Conservation (phyloP, 2,329 filamentous ascomycete species). For the Chrysoporthe cubensis region DNA sequence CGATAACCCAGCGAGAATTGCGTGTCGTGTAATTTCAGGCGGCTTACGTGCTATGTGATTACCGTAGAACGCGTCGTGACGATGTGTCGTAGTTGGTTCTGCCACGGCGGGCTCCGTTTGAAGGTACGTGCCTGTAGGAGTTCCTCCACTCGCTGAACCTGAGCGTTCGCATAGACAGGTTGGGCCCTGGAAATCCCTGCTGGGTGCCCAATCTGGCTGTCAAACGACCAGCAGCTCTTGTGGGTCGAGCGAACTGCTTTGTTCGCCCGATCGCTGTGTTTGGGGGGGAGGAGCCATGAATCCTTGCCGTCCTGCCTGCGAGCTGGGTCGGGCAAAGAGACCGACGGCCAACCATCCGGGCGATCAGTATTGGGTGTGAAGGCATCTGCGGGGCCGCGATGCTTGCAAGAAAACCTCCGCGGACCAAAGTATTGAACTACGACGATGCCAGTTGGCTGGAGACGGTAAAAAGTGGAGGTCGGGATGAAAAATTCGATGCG, state of each 20-base stretch:
- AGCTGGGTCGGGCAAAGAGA: slow-evolving; percentile 18
- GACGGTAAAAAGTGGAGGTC: slow-evolving; percentile 17
- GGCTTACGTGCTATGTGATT: background rate
- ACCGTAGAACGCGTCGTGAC: background rate
- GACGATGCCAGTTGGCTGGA: slow-evolving; percentile 18
- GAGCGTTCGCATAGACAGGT: slow-evolving; percentile 1
- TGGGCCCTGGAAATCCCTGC: slow-evolving; percentile 9
- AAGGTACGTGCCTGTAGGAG: background rate
- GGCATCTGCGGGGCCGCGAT: slow-evolving; percentile 22
- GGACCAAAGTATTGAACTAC: slow-evolving; percentile 7
- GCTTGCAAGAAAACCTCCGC: slow-evolving; percentile 9
- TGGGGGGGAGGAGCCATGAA: slow-evolving; percentile 1
- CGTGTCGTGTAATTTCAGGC: background rate
- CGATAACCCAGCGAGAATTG: background rate
- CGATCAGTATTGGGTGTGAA: slow-evolving; percentile 14
- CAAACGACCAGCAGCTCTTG: background rate
- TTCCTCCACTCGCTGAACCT: background rate
- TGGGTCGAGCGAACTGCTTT: slow-evolving; percentile 9
- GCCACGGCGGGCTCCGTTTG: background rate
- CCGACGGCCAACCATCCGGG: slow-evolving; percentile 24
- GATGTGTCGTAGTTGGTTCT: background rate
- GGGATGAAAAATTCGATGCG: slow-evolving; percentile 18
- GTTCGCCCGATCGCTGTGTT: slow-evolving; percentile 2
- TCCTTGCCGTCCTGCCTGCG: background rate
- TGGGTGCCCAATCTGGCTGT: background rate